Conservation (phyloP, 192 early-diverging fungal genomes). For the Thamnidium elegans region DNA sequence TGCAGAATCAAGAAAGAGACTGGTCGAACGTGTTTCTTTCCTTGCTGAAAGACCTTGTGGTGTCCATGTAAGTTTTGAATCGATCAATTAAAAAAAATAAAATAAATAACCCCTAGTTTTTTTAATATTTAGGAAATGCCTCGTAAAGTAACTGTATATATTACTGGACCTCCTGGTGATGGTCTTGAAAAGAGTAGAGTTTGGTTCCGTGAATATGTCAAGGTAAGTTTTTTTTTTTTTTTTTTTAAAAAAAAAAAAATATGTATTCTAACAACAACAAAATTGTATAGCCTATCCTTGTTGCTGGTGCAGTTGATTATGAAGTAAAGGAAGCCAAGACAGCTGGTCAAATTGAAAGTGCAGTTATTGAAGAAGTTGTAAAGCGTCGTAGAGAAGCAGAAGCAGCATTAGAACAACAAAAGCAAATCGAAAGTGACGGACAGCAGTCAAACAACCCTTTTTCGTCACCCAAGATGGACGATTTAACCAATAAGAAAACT, state of each 20-base stretch:
- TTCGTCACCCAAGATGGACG: background rate
- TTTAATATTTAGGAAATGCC: slow-evolving; percentile 20
- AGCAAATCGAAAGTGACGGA: background rate
- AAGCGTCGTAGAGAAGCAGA: slow-evolving; percentile 29
- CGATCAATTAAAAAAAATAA: background rate
- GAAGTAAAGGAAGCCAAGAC: slow-evolving; percentile 40
- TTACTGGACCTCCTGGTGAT: slow-evolving; percentile 44
- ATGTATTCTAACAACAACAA: no score
- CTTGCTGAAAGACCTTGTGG: slow-evolving; percentile 41
- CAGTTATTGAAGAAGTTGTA: slow-evolving; percentile 34
- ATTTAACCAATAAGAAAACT: background rate
- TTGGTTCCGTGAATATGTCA: slow-evolving; percentile 45
- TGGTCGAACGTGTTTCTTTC: slow-evolving; percentile 28
- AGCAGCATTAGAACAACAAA: slow-evolving; percentile 2
- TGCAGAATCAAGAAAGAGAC: slow-evolving; percentile 25
- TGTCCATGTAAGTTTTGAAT: slow-evolving; percentile 29
- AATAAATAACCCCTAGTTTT: background rate
- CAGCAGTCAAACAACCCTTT: slow-evolving; percentile 1
- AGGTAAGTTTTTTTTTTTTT: slow-evolving; percentile 29
- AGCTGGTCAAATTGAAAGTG: slow-evolving; percentile 34
- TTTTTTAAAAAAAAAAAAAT: no score
- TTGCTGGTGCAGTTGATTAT: slow-evolving; percentile 43
- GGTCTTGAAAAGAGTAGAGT: slow-evolving; percentile 43
- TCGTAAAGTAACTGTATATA: slow-evolving; percentile 42
- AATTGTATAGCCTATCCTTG: slow-evolving; percentile 41